Base-by-base conservation (phyloP, 495 filamentous ascomycete species). In the Neurospora hispaniola region DNA sequence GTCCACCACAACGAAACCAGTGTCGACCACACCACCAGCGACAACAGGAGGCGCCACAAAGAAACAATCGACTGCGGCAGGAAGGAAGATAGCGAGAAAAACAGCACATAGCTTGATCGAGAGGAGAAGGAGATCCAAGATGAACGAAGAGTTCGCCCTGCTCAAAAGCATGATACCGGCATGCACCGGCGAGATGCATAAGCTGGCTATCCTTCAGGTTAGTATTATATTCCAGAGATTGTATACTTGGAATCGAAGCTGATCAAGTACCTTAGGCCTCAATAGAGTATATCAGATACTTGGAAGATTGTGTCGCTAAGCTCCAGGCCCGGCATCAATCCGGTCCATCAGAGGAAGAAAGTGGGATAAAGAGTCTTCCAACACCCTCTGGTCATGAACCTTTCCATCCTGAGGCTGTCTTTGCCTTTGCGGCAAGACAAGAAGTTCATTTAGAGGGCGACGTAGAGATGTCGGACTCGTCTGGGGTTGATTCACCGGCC, bases 71-170 rank as follows among this genome's bases (percentile, higher is more conserved):
- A 94, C 92, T 76, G 91, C 92, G 0, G 92, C 94, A 0, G 93
- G 93, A 5, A 88, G 92, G 44, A 99, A 98, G 83, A 96, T 95
- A 71, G 94, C 96, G 5, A 88, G 96, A 75, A 99, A 98, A 81
- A 99, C 96, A 2, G 96, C 96, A 3, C 96, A 99, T 77, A 97
- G 93, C 75, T 80, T 98, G 76, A 99, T 99, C 78, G 96, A 99
- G 82, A 88, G 96, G 18, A 84, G 96, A 69, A 85, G 96, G 75
- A 86, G 96, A 69, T 97, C 93, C 6, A 99, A 98, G 85, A 99
- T 99, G 96, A 99, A 99, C 77, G 96, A 98, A 78, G 96, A 98
- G 81, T 99, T 99, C 83, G 91, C 88, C 1, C 91, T 96, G 18
- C 83, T 99, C 73, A 98, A 98, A 83, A 89, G 91, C 78, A 92